These are phyloP conservation scores for Juglanconis juglandina DNA, from an alignment of 2,329 filamentous ascomycete genomes.

Conservation along the genomic window DNA sequence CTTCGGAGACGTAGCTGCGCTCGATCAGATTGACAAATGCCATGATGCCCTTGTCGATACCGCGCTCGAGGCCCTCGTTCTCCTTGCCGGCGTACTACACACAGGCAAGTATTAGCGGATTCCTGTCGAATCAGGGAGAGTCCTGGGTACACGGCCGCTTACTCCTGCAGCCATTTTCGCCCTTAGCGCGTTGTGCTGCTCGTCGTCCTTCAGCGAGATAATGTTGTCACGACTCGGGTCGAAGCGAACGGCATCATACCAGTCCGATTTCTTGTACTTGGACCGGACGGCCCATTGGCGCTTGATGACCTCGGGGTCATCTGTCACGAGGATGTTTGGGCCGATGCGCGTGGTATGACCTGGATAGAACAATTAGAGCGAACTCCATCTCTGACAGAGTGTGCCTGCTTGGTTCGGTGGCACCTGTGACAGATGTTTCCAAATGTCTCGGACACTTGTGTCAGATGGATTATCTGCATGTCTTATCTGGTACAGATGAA, in stretches of 20 bases:
- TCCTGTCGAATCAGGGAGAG: neutral
- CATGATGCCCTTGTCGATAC: slow-evolving; percentile 24
- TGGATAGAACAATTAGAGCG: slow-evolving; percentile 6
- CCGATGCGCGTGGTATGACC: slow-evolving; percentile 25
- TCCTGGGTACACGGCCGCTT: slow-evolving; percentile 22
- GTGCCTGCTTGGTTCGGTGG: neutral
- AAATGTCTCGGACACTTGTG: slow-evolving; percentile 11
- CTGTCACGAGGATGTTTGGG: slow-evolving; percentile 26
- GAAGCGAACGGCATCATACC: slow-evolving; percentile 36
- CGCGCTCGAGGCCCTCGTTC: slow-evolving; percentile 24
- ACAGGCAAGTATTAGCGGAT: slow-evolving; percentile 7
- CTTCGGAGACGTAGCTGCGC: slow-evolving; percentile 32
- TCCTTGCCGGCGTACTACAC: slow-evolving; percentile 27
- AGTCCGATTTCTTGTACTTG: slow-evolving; percentile 34
- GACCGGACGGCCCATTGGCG: slow-evolving; percentile 33
- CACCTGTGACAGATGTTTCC: neutral
- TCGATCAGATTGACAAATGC: slow-evolving; percentile 38
- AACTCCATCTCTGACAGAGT: neutral
- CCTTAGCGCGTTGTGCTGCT: slow-evolving; percentile 35
- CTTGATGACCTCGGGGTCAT: slow-evolving; percentile 26
- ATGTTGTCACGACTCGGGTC: slow-evolving; percentile 34
- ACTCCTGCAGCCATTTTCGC: slow-evolving; percentile 43
- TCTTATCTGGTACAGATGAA: slow-evolving; percentile 14
- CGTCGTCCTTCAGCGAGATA: slow-evolving; percentile 33
- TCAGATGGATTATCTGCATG: slow-evolving; percentile 15